Evolutionary conservation across 169 alveolate species (phyloP), one percentile per base, ranked within the genome.

Genomic region (Plasmodium vivax): DNA sequence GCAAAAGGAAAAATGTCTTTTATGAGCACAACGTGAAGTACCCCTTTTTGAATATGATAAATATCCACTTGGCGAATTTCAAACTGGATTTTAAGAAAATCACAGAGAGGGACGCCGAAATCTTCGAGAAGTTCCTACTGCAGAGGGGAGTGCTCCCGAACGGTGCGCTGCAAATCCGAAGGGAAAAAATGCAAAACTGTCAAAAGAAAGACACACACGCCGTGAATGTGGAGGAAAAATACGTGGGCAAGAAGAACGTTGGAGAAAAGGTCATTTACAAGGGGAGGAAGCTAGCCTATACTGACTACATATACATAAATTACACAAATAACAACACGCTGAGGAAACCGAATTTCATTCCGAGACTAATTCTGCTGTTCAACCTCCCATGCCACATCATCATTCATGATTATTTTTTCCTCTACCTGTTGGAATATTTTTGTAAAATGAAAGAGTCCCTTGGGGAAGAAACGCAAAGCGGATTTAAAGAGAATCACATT

Each of bases 1-100:
- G 58, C 51, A 90, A 90, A 80, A 90, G 94, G 73, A 90, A 68
- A 62, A 80, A 80, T 36, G 5, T 90, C 0, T 74, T 90, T 79
- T 90, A 90, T 68, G 91, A 90, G 19, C 94, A 90, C 16, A 90
- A 90, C 72, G 80, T 58, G 51, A 90, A 90, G 47, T 51, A 90
- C 38, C 94, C 94, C 7, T 90, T 90, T 90, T 80, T 90, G 83
- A 90, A 90, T 81, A 90, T 90, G 94, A 90, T 90, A 27, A 90
- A 81, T 74, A 62, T 12, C 23, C 71, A 90, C 82, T 80, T 90
- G 73, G 82, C 51, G n/a, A 90, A 90, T 90, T 62, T 16, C 9
- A 90, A 90, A 90, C 34, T 90, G n/a, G 41, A 72, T 2, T 27
- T n/a, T 9, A 43, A 90, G 74, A 71, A 51, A 34, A 38, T 36